A percentile compares a stretch with the other conserved stretches of the same genome.
phyloP scores from a whole-genome alignment of 2,329 filamentous ascomycete species.

The Samsoniella hepiali region DNA sequence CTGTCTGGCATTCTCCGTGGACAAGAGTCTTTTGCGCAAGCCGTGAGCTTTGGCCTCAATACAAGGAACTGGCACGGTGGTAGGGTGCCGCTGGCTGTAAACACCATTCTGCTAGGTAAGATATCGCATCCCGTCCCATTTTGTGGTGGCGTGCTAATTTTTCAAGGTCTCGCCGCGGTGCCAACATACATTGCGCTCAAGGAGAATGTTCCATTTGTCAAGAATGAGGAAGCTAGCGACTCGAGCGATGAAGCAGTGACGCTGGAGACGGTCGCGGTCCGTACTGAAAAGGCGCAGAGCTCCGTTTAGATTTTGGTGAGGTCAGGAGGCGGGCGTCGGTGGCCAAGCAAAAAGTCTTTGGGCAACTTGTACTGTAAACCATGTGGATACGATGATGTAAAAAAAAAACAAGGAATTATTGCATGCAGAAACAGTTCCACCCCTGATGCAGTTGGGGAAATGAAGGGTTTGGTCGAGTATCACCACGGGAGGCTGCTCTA shows the following conservation, averaged over 20 bases:
- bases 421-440: neutral
- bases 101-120: slow-evolving; percentile 38
- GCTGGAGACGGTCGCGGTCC: neutral
- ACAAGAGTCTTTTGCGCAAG: slow-evolving; percentile 41
- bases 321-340: neutral
- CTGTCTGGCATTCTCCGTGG: slow-evolving; percentile 39
- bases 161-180: slow-evolving; percentile 25
- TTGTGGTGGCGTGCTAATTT: neutral
- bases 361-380: neutral
- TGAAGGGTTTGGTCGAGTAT: neutral
- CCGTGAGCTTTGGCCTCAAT: slow-evolving; percentile 39
- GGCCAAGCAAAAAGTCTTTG: neutral
- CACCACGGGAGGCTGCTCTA: neutral
- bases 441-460: neutral
- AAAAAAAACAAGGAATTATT: neutral
- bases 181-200: slow-evolving; percentile 31
- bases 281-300: neutral
- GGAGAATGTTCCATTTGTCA: slow-evolving; percentile 28
- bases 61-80: slow-evolving; percentile 37
- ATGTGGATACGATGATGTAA: neutral
- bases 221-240: slow-evolving; percentile 4
- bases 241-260: slow-evolving; percentile 9
- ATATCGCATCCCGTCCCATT: neutral
- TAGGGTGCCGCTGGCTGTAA: slow-evolving; percentile 37
- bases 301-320: neutral